A percentile compares a stretch with the other conserved stretches of the same genome.
Evolutionary conservation across 768 basidiomycete species (phyloP).

Genomic region (Kwoniella europaea): DNA sequence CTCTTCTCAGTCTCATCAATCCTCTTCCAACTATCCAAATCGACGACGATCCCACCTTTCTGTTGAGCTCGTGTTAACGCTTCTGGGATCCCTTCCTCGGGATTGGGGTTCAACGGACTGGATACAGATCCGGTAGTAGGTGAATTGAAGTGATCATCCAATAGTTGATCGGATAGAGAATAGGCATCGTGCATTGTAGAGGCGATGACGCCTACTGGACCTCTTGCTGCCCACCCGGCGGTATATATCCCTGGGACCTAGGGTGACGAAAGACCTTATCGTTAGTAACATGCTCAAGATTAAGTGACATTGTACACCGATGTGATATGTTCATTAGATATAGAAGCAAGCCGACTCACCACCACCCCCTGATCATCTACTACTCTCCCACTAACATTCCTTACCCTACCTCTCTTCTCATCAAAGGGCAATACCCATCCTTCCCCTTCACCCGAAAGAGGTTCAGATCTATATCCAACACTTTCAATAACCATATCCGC

Average conservation of each 20-base stretch:
- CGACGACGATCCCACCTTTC: conserved; percentile 61
- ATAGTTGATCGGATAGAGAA: conserved; percentile 71
- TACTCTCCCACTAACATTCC: conserved; percentile 59
- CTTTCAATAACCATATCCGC: conserved; percentile 86
- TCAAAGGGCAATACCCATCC: conserved; percentile 58
- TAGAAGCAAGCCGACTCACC: conserved; percentile 43
- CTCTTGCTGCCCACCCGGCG: conserved; percentile 89
- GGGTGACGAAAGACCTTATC: neutral
- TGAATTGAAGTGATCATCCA: conserved; percentile 64
- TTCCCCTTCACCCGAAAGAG: conserved; percentile 52
- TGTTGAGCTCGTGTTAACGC: conserved; percentile 58
- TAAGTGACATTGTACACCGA: too few species aligned
- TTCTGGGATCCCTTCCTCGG: conserved; percentile 63
- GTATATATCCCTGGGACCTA: conserved; percentile 72
- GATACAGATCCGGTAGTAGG: conserved; percentile 5
- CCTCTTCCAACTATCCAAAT: conserved; percentile 75
- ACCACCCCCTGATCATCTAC: conserved; percentile 50
- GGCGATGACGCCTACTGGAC: conserved; percentile 88
- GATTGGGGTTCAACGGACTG: conserved; percentile 32
- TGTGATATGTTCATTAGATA: neutral
- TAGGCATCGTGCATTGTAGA: conserved; percentile 93
- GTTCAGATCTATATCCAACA: conserved; percentile 80
- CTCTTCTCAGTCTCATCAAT: conserved; percentile 73
- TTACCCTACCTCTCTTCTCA: conserved; percentile 60
- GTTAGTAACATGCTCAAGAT: too few species aligned